Conservation (phyloP, 768 basidiomycete genomes). For the Psilocybe cyanescens region DNA sequence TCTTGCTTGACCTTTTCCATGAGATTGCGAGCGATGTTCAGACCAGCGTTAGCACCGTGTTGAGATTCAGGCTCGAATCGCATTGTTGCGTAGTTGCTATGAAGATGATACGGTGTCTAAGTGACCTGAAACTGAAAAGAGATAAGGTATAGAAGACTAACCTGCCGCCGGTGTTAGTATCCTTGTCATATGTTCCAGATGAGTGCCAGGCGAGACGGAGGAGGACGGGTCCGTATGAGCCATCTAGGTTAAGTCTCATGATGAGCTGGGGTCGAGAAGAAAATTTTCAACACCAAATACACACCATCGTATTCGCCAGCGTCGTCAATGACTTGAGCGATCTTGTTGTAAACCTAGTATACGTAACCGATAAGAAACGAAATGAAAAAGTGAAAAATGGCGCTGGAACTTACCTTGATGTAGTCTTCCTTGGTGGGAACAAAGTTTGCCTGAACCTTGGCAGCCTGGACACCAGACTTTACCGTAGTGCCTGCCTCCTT, state of each 20-base stretch:
- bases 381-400: not conserved
- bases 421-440: constrained; percentile 84
- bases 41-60: constrained; percentile 85
- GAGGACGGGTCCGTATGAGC: constrained; percentile 86
- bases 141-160: constrained; percentile 29
- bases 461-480: constrained; percentile 64
- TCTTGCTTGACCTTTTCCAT: constrained; percentile 90
- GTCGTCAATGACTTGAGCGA: constrained; percentile 78
- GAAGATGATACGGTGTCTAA: not conserved
- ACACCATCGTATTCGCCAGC: constrained; percentile 88
- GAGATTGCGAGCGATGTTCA: constrained; percentile 76
- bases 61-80: constrained; percentile 88
- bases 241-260: constrained; percentile 52
- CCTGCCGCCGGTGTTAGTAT: constrained; percentile 80
- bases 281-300: constrained; percentile 15
- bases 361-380: not conserved
- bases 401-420: constrained; percentile 63
- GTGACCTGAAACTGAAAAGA: constrained; percentile 6
- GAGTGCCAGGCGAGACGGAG: constrained; percentile 94
- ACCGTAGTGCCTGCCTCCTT: constrained; percentile 55
- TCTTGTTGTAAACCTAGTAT: constrained; percentile 83
- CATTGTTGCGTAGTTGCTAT: constrained; percentile 97
- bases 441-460: constrained; percentile 70
- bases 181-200: constrained; percentile 92
- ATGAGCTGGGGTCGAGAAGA: constrained; percentile 13